Base-by-base conservation (phyloP, 2,329 filamentous ascomycete genomes). In the Ceratocystis harringtonii region DNA sequence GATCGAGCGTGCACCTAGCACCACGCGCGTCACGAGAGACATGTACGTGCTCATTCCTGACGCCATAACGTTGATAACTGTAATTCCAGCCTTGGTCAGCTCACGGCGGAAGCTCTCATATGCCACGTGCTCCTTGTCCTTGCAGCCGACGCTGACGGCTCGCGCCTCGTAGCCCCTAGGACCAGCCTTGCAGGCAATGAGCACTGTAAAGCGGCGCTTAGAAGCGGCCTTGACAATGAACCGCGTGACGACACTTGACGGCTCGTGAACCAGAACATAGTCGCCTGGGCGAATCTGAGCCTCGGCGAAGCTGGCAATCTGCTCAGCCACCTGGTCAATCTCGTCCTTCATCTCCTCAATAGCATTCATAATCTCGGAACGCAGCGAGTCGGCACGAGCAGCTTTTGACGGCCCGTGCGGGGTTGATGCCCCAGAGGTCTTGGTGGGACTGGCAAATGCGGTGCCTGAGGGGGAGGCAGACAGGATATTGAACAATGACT, bases 281-380 rank as follows among this genome's bases (percentile, higher is more conserved):
- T 99, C 92, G 72, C 92, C 91, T 0, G 90, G 89, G 73, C 95
- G 90, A 69, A 99, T 95, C 74, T 96, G 89, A 61, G 95, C 89
- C 69, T 95, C 87, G 1, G 92, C 89, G 69, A 91, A 88, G 25
- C 85, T 84, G 1, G 92, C 89, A 70, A 99, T 95, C 75, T 96
- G 91, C 72, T 95, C 90, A 73, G 96, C 94, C 6, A 91, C 91
- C 72, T 92, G 88, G 69, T 88, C 87, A 66, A 99, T 86, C 76
- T 99, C 94, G 72, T 99, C 94, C 74, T 95, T 89, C 68, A 99
- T 91, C 74, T 99, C 94, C 71, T 90, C 86, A 71, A 99, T 96
- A 52, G 92, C 94, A 71, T 94, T 89, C 69, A 96, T 86, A 30
- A 97, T 88, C 75, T 97, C 94, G 15, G 90, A 90, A 68, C 91